These are phyloP conservation scores for Sarcomyxa edulis DNA, from an alignment of 768 basidiomycete genomes.

Conservation along the genomic window DNA sequence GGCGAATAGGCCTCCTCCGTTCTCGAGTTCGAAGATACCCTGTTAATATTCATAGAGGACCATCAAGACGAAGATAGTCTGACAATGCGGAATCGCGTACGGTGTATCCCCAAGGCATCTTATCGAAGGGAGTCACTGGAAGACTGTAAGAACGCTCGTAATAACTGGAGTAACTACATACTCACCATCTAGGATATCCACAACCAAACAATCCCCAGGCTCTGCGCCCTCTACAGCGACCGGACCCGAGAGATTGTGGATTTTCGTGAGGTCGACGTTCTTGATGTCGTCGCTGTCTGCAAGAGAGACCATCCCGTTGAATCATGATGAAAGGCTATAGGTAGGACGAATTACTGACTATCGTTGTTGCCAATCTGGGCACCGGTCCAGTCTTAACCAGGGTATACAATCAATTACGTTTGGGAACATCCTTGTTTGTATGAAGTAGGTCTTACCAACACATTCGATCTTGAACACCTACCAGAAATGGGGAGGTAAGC, in stretches of 20 bases:
- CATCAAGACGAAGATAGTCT: not conserved
- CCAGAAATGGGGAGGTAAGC: too few species aligned
- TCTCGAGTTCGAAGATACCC: conserved; percentile 72
- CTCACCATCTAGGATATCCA: conserved; percentile 74
- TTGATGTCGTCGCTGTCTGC: conserved; percentile 63
- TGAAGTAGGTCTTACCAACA: conserved; percentile 58
- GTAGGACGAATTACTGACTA: conserved; percentile 39
- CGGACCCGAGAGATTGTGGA: conserved; percentile 76
- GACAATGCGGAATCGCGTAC: conserved; percentile 24
- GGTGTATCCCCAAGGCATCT: conserved; percentile 82
- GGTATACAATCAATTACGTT: too few species aligned
- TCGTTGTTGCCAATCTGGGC: conserved; percentile 78
- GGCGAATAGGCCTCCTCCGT: conserved; percentile 70
- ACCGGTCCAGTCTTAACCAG: conserved; percentile 73
- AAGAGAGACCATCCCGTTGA: not conserved
- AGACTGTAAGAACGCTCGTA: not conserved
- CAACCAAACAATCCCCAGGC: conserved; percentile 74
- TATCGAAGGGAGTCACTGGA: conserved; percentile 58
- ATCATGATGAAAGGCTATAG: not conserved
- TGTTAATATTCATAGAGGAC: conserved; percentile 17
- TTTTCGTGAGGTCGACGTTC: conserved; percentile 56
- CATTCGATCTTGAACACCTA: conserved; percentile 71
- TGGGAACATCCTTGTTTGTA: too few species aligned
- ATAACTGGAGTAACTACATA: not conserved
- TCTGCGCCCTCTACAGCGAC: conserved; percentile 71